Evolutionary conservation across 1,139 yeast genomes (phyloP).

Genomic region (Lodderomyces elongisporus): DNA sequence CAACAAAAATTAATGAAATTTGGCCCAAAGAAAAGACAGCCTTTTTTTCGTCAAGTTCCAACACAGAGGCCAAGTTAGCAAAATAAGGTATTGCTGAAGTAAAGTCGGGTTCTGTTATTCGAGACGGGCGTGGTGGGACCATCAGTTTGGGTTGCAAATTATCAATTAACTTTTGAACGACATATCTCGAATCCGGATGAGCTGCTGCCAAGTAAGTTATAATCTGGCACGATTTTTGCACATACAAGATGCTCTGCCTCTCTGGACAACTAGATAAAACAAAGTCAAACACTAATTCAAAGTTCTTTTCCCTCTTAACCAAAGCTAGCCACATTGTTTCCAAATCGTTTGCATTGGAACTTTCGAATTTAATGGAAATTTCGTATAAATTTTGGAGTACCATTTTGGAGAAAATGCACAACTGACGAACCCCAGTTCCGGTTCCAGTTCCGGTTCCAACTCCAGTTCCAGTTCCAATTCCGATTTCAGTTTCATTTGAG

Average conservation of each 20-base stretch:
- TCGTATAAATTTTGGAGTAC: constrained; percentile 79
- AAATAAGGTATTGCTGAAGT: constrained; percentile 49
- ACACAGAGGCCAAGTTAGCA: constrained; percentile 59
- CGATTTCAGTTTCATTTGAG: too few species aligned
- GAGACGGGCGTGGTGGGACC: constrained; percentile 56
- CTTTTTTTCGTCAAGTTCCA: constrained; percentile 61
- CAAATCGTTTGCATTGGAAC: constrained; percentile 73
- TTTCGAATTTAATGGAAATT: constrained; percentile 73
- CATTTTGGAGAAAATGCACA: constrained; percentile 62
- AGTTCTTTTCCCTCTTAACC: constrained; percentile 54
- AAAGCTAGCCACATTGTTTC: constrained; percentile 95
- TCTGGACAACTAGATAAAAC: constrained; percentile 65
- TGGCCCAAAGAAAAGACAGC: constrained; percentile 86
- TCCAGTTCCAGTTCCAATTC: too few species aligned
- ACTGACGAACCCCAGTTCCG: constrained; percentile 3
- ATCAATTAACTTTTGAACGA: constrained; percentile 61
- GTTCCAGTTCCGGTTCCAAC: background rate
- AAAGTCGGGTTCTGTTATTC: background rate
- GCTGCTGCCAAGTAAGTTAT: constrained; percentile 66
- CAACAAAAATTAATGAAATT: constrained; percentile 75
- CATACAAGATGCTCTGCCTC: constrained; percentile 67
- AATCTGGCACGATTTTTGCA: constrained; percentile 75
- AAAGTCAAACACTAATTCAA: constrained; percentile 67
- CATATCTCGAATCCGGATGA: constrained; percentile 49
- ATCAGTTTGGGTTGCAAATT: constrained; percentile 79